Evolutionary conservation across 2,329 filamentous ascomycete genomes (phyloP).

Genomic region (Hypoxylon sp.): DNA sequence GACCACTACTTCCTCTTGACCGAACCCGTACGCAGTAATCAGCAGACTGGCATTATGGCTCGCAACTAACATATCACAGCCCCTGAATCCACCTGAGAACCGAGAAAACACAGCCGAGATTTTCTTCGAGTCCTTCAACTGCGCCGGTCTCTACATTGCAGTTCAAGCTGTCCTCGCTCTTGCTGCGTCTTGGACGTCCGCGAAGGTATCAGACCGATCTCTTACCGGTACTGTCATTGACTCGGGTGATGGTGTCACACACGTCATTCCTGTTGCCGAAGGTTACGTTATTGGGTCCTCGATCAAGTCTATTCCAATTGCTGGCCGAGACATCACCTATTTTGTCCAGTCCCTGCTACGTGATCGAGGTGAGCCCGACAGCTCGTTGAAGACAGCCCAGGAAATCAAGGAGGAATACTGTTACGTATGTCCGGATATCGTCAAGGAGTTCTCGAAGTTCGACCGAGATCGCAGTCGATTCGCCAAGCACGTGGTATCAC

Average conservation of each 20-base stretch:
- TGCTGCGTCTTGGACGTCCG: constrained; percentile 97
- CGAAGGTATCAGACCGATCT: constrained; percentile 95
- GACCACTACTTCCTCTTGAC: constrained; percentile 99
- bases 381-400: constrained; percentile 95
- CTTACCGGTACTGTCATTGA: constrained; percentile 98
- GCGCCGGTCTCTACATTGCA: constrained; percentile 97
- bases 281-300: constrained; percentile 99
- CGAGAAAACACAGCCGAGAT: constrained; percentile 99
- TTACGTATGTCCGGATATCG: constrained; percentile 98
- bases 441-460: constrained; percentile 96
- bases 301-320: constrained; percentile 99
- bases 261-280: constrained; percentile 98
- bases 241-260: constrained; percentile 97
- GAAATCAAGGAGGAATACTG: constrained; percentile 99
- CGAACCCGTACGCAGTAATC: constrained; percentile 79
- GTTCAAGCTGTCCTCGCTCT: constrained; percentile 97
- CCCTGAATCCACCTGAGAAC: constrained; percentile 97
- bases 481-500: constrained; percentile 87
- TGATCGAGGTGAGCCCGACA: constrained; percentile 96
- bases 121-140: constrained; percentile 99
- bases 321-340: constrained; percentile 97
- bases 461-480: constrained; percentile 94
- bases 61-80: constrained; percentile 64
- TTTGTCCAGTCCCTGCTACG: constrained; percentile 97
- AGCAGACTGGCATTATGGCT: constrained; percentile 19